Evolutionary conservation across 164 flowering plant genomes (phyloP), one percentile per base, ranked within the genome.

Genomic region (Buxus sempervirens): DNA sequence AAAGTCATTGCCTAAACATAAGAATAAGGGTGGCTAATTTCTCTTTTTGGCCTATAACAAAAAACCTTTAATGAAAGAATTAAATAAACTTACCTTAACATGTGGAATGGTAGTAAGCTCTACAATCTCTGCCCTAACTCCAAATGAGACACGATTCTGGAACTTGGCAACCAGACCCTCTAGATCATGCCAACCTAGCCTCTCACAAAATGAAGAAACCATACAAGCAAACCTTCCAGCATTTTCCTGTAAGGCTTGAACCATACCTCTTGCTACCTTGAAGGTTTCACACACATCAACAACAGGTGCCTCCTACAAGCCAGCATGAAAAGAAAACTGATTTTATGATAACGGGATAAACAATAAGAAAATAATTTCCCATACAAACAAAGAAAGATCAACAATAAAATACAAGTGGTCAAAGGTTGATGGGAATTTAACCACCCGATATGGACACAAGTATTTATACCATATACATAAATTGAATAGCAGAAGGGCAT

Each of bases 221-320:
- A 93, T 93, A 41, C 91, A 90, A 41, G 99, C 95, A 85, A 96
- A 96, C 79, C 99, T 86, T 79, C 98, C 99, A 75, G 99, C 93
- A 82, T 89, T 96, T 78, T 96, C 99, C 75, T 96, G 99, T 63
- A 96, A 82, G 58, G 95, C 87, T 70, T 96, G 99, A 75, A 96
- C 98, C 99, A 96, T 90, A 41, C 98, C 99, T 83, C 98, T 84
- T 25, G 97, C 92, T 63, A 93, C 99, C 83, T 84, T 93, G 73
- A 87, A 96, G 64, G 93, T 92, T 68, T 84, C 93, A 82, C 99
- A 96, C 57, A 96, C 97, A 70, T 89, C 95, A 64, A 71, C 62
- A 9, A 96, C 90, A 54, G 97, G 93, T 73, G 81, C 80, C 85
- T 96, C 99, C 99, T 96, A 72, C 81, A 84, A 58, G 22, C 62